Conservation (phyloP, 768 basidiomycete genomes). For the Auriscalpium microsporum region DNA sequence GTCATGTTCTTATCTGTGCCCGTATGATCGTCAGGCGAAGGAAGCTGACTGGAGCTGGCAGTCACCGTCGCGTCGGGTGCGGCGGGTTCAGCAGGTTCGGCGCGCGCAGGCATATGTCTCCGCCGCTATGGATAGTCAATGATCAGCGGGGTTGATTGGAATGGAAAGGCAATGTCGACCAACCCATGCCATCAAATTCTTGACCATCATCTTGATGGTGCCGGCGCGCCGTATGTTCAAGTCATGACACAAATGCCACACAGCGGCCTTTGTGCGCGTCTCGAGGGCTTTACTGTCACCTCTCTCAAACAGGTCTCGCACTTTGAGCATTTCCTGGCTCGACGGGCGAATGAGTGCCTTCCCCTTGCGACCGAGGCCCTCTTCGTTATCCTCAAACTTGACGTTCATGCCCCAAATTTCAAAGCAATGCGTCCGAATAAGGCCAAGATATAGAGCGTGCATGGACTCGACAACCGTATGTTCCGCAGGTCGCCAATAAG, state of each 20-base stretch:
- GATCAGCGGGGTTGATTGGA: too few relatives aligned
- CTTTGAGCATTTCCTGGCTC: not conserved
- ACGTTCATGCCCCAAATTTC: constrained; percentile 10
- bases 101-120: too few relatives aligned
- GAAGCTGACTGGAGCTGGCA: too few relatives aligned
- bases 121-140: too few relatives aligned
- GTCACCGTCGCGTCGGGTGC: too few relatives aligned
- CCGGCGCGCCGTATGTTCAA: not conserved
- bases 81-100: too few relatives aligned
- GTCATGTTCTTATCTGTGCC: not conserved
- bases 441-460: constrained; percentile 19
- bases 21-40: not conserved
- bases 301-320: not conserved
- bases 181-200: not conserved
- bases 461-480: constrained; percentile 24
- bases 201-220: not conserved
- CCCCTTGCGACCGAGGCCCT: not conserved
- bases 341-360: not conserved
- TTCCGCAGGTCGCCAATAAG: constrained; percentile 22
- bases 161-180: not conserved
- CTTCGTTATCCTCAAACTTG: not conserved
- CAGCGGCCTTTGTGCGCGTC: not conserved
- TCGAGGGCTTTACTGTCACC: not conserved
- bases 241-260: not conserved
- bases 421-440: constrained; percentile 10